Evolutionary conservation across 2,329 filamentous ascomycete species (phyloP).

Genomic region (Canariomyces notabilis): DNA sequence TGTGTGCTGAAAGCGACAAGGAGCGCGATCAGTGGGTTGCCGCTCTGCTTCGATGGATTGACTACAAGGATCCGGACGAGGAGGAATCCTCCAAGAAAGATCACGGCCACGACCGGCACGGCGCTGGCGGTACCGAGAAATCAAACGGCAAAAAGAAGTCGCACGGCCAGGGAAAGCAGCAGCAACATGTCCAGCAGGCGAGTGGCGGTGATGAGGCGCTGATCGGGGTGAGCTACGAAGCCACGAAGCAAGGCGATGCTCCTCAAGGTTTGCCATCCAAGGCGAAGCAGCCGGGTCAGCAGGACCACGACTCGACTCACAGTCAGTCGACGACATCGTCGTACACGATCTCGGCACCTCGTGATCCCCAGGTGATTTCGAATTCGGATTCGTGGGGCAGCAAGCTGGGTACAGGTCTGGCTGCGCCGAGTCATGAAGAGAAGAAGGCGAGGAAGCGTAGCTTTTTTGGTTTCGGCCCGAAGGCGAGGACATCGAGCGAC

Average conservation of each 20-base stretch:
- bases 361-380: conserved; percentile 77
- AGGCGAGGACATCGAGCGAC: conserved; percentile 54
- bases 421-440: conserved; percentile 55
- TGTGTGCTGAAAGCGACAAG: conserved; percentile 90
- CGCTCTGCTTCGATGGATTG: conserved; percentile 81
- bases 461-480: conserved; percentile 65
- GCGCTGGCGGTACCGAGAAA: conserved; percentile 33
- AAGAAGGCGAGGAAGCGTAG: conserved; percentile 77
- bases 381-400: conserved; percentile 84
- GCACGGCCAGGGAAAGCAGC: conserved; percentile 30
- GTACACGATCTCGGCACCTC: conserved; percentile 74
- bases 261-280: conserved; percentile 41
- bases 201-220: conserved; percentile 38
- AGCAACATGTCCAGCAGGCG: conserved; percentile 27
- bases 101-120: conserved; percentile 37
- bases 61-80: conserved; percentile 61
- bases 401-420: conserved; percentile 50
- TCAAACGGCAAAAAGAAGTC: conserved; percentile 42
- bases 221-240: conserved; percentile 55
- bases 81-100: conserved; percentile 40
- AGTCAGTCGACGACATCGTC: conserved; percentile 36
- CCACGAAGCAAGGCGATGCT: conserved; percentile 47
- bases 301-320: conserved; percentile 30
- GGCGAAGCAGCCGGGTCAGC: conserved; percentile 33
- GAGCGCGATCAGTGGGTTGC: conserved; percentile 95